A percentile compares a stretch with the other conserved stretches of the same genome.
These are phyloP conservation scores for Cornus suecica DNA, from an alignment of 148 eudicot genomes.

Conservation along the genomic window DNA sequence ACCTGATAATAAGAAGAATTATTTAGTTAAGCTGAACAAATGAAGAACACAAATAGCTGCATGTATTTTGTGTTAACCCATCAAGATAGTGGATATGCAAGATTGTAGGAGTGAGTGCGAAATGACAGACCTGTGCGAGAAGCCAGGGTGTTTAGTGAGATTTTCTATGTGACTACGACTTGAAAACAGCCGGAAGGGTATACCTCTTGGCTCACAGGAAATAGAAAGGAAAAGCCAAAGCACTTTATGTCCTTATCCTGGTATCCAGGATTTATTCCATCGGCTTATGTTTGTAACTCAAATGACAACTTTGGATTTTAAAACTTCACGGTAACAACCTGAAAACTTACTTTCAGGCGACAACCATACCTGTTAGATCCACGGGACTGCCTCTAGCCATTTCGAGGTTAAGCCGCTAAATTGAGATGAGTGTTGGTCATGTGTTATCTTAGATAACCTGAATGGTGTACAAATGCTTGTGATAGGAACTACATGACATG, in stretches of 20 bases:
- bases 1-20: slow-evolving; percentile 38
- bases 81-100: not conserved
- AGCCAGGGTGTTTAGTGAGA: not conserved
- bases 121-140: not conserved
- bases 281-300: not conserved
- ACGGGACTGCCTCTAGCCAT: not conserved
- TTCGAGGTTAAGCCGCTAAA: not conserved
- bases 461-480: not conserved
- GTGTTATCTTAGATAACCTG: not conserved
- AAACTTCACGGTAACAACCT: too few relatives aligned
- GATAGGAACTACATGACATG: not conserved
- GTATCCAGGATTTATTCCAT: not conserved
- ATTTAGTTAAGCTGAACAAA: not conserved
- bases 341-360: not conserved
- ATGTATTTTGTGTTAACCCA: not conserved
- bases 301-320: not conserved
- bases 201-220: not conserved
- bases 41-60: not conserved
- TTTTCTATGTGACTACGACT: not conserved
- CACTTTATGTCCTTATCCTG: not conserved
- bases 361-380: not conserved
- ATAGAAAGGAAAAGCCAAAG: not conserved
- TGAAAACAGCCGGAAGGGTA: not conserved
- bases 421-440: not conserved
- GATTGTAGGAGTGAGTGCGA: not conserved